Base-by-base conservation (phyloP, 352 stramenopile genomes). In the Globisporangium spinosum region DNA sequence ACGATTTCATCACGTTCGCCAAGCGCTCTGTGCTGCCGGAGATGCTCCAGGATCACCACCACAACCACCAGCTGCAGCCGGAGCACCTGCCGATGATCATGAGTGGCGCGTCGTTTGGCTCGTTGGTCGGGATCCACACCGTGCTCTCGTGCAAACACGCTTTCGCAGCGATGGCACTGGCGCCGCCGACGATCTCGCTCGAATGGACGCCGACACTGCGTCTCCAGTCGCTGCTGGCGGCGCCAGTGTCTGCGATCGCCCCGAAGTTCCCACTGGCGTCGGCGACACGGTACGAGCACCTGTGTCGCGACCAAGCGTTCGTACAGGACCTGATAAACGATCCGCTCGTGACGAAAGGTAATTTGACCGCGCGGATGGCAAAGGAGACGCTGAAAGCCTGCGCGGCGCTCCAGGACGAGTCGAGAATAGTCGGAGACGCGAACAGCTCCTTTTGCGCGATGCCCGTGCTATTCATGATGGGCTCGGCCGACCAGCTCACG, bases 1-100 rank as follows among this genome's bases (percentile, higher is more conserved):
- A 88, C 59, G 76, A 77, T 25, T 79, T 87, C 51, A 54, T 87
- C 35, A 40, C 57, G 17, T 64, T 83, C 57, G 73, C 74, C 9
- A 82, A 83, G 70, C 58, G 64, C 8, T 29, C 75, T n/a, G 25
- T 85, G 35, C 69, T 82, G 22, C 65, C 74, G 8, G 29, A 73
- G 53, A 65, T 74, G 22, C 67, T 82, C 17, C 7, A 27, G 7
- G 15, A 38, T 10, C 7, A 25, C 6, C 4, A 13, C 10, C 4
- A 38, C 23, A 17, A 27, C 32, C 22, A 29, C 2, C 3, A 43
- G 4, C n/a, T 22, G 10, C 3, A 29, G 4, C n/a, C 32, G 10
- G 13, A 12, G 20, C 8, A 51, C 7, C 60, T 66, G 17, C 70
- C 72, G 17, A 53, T 82, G 6, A 51, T 82, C 22, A 29, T 77